Base-by-base conservation (phyloP, 129 eudicot genomes). In the Deinandra increscens region DNA sequence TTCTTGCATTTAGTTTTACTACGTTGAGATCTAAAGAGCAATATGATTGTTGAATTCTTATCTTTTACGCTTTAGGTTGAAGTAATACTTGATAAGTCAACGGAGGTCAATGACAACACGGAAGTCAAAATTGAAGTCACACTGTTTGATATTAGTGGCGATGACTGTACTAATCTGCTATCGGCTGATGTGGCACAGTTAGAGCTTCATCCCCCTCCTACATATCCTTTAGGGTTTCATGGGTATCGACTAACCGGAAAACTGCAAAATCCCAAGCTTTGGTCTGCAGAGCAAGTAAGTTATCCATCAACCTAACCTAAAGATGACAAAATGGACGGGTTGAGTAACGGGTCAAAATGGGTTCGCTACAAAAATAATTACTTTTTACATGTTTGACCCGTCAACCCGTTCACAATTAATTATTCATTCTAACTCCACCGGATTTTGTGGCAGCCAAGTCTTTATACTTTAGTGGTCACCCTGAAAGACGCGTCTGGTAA, bases 281-380 rank as follows among this genome's bases (percentile, higher is more conserved):
- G 98, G 97, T 82, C 88, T 48, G 96, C 98, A 34, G 98, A 93
- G 84, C 82, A 86, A 33, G 97, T 91, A 71, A 80, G 81, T 5
- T 46, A 43, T 60, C 41, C 50, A 71, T 1, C 31, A 9, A 73
- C 29, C 5, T 60, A n/a, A 34, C 44, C 8, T 36, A 36, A 36
- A 58, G 3, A 58, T 29, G 64, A 19, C 9, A 58, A 58, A 6
- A 58, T 29, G 4, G 11, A 13, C 15, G 19, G 20, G 64, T 29
- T 29, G 64, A 13, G 44, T 12, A 33, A 59, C 13, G 42, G 42
- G 39, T 60, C 44, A 60, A 60, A 60, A 60, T 3, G 44, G 44
- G 43, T 15, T 60, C 38, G 3, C 3, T 8, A 29, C 4, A 58
- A 58, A 54, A 58, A 26, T 2, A 19, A 4, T 7, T 18, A 9